phyloP scores from a whole-genome alignment of 164 flowering plant genomes.

The Magnolia officinalis region DNA sequence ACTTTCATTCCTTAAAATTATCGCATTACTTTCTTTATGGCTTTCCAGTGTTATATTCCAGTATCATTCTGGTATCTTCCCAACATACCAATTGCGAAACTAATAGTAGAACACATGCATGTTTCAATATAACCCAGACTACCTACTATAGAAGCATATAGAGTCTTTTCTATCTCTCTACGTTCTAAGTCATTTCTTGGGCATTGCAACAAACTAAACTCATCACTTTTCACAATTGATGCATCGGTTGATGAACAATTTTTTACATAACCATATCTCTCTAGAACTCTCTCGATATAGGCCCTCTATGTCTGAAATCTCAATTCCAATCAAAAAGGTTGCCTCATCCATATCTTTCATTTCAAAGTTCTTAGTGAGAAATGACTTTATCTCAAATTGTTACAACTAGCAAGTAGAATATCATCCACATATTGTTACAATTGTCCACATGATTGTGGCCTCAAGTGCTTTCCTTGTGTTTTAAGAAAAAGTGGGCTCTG shows the following conservation, averaged over 20 bases:
- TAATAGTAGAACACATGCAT: not conserved
- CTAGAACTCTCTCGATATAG: not conserved
- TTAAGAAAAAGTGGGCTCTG: too few relatives aligned
- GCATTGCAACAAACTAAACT: not conserved
- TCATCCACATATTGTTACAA: too few relatives aligned
- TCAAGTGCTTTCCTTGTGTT: too few relatives aligned
- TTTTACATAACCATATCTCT: not conserved
- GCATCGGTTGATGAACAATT: not conserved
- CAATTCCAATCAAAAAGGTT: too few relatives aligned
- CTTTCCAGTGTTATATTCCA: not conserved
- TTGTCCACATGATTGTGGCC: too few relatives aligned
- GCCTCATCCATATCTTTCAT: too few relatives aligned
- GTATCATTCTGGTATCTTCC: conserved; percentile 1
- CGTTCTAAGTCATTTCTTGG: not conserved
- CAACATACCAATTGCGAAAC: not conserved
- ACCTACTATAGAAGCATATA: not conserved
- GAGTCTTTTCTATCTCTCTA: not conserved
- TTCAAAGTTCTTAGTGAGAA: too few relatives aligned
- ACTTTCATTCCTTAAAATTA: not conserved
- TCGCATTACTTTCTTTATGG: not conserved
- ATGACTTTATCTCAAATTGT: too few relatives aligned
- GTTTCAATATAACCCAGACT: not conserved
- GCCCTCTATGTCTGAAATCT: too few relatives aligned
- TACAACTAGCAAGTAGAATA: too few relatives aligned
- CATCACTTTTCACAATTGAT: not conserved